phyloP scores from a whole-genome alignment of 108 stramenopile species.

The Schizochytrium sp. region DNA sequence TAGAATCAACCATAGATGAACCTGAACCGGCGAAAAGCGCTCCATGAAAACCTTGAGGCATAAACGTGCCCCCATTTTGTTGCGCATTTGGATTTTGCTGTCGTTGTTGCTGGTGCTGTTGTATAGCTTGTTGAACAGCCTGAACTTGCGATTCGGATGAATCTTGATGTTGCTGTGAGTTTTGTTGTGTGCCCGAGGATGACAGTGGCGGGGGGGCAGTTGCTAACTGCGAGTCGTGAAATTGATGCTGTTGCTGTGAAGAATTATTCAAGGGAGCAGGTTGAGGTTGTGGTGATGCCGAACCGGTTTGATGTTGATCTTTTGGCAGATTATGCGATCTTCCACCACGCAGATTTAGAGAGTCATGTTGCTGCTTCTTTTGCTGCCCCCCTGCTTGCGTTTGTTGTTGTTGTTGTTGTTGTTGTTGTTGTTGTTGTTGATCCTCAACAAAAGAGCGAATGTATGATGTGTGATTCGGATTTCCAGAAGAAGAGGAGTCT shows the following conservation, averaged over 20 bases:
- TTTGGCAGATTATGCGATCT: not conserved
- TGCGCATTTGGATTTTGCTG: not conserved
- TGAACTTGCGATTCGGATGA: not conserved
- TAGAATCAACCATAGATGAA: not conserved
- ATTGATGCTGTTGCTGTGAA: not conserved
- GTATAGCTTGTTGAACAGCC: not conserved
- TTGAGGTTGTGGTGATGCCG: too few relatives aligned
- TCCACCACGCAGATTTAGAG: not conserved
- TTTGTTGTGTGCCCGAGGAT: not conserved
- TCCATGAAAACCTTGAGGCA: not conserved
- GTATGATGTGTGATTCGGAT: not conserved
- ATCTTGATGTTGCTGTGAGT: not conserved
- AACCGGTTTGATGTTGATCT: not conserved
- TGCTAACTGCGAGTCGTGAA: not conserved
- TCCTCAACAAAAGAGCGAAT: not conserved
- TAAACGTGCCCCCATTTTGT: not conserved
- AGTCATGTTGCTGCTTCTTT: not conserved
- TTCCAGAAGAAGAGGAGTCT: not conserved
- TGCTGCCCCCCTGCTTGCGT: not conserved
- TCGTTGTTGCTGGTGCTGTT: not conserved
- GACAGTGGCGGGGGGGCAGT: not conserved
- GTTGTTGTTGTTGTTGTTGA: not conserved
- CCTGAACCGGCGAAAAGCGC: not conserved
- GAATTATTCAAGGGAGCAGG: too few relatives aligned
- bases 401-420: not conserved